Base-by-base conservation (phyloP, 106 monocot genomes). In the Dendrobium chrysotoxum region DNA sequence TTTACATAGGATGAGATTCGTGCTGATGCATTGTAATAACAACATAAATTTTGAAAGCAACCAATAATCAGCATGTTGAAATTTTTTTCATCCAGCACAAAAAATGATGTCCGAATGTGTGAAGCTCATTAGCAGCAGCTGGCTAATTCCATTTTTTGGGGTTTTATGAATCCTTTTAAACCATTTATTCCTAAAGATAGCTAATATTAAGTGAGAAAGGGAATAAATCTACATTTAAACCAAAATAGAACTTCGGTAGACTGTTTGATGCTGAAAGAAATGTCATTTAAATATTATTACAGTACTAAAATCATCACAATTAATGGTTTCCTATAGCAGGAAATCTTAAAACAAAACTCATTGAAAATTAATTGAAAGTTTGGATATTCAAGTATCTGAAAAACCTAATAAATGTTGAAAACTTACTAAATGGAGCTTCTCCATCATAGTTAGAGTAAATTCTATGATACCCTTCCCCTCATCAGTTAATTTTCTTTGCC, bases 401-500 rank as follows among this genome's bases (percentile, higher is more conserved):
- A 76, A 70, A 47, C 40, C 15, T n/a, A 42, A 80, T 55, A 45
- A 38, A 77, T 46, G 17, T 65, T 72, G 9, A 76, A n/a, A 65
- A 55, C 28, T 40, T 87, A 87, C 86, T 72, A 83, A 12, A 3
- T 20, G 0, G 2, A 87, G 2, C 39, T 21, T 61, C 44, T 78
- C 83, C 21, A 40, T 30, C 38, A 80, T 47, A 35, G 2, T 47
- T 28, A 83, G 7, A 46, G 77, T 20, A 66, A 80, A 76, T 40
- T 82, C 83, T 45, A 47, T 57, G 16, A 72, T 35, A 26, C 20
- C 81, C 1, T 38, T 83, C 53, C 47, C 86, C 38, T 83, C 80
- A 46, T 79, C 79, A 80, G 61, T 76, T 26, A 87, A 42, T 42
- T 87, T 83, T 28, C 83, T 77, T 45, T 81, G 13, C 86, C 86